Evolutionary conservation across 192 early-diverging fungal species (phyloP).

Genomic region (Spinellus fusiger): DNA sequence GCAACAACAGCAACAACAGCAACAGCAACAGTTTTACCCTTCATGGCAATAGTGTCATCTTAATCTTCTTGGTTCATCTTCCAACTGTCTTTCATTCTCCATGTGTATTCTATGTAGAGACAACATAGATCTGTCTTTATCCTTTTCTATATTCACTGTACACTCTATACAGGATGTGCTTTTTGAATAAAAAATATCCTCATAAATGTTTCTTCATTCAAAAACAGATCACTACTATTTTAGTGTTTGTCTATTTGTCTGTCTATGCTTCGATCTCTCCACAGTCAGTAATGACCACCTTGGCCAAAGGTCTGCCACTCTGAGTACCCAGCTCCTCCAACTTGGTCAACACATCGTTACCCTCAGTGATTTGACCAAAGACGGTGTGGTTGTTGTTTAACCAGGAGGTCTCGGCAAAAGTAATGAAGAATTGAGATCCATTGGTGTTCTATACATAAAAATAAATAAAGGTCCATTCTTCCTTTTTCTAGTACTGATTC

Average conservation of each 20-base stretch:
- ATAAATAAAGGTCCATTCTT: background rate
- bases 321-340: slow-evolving; percentile 66
- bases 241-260: background rate
- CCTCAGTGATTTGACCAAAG: slow-evolving; percentile 82
- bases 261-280: slow-evolving; percentile 58
- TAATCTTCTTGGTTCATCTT: too few relatives aligned
- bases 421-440: slow-evolving; percentile 85
- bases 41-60: background rate
- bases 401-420: slow-evolving; percentile 72
- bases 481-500: slow-evolving; percentile 7
- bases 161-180: too few relatives aligned
- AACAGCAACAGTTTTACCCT: background rate
- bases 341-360: slow-evolving; percentile 60
- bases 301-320: slow-evolving; percentile 51
- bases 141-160: too few relatives aligned
- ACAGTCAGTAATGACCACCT: slow-evolving; percentile 67
- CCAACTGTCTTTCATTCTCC: too few relatives aligned
- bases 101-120: too few relatives aligned
- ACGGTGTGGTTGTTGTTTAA: slow-evolving; percentile 90
- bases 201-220: too few relatives aligned
- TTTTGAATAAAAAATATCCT: too few relatives aligned
- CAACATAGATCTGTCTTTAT: too few relatives aligned
- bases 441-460: slow-evolving; percentile 48
- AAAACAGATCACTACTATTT: too few relatives aligned
- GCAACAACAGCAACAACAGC: background rate